These are phyloP conservation scores for Pharus latifolius DNA, from an alignment of 176 grass and related monocot genomes.

Conservation along the genomic window DNA sequence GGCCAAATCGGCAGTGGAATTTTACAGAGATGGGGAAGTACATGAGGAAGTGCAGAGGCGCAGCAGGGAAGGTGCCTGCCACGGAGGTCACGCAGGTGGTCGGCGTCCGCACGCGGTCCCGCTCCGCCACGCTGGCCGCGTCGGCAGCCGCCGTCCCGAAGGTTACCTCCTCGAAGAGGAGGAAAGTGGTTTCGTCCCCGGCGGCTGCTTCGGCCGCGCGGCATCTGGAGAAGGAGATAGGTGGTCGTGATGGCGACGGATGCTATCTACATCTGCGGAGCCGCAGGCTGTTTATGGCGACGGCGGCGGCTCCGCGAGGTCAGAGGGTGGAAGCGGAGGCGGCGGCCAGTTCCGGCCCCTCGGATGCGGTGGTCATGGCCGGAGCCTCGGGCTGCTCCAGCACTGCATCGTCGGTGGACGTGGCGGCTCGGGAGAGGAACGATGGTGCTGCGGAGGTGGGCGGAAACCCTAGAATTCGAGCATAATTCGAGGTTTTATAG, in stretches of 20 bases:
- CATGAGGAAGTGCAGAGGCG: slow-evolving; percentile 39
- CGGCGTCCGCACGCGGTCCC: slow-evolving; percentile 39
- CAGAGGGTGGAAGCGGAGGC: too few species aligned
- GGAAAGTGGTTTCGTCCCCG: neutral
- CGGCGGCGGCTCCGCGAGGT: neutral
- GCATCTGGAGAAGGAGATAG: neutral
- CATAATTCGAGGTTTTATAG: neutral
- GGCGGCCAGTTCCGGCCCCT: neutral
- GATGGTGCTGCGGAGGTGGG: slow-evolving; percentile 17
- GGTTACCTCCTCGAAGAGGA: slow-evolving; percentile 21
- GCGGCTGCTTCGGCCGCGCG: neutral
- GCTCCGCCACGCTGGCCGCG: neutral
- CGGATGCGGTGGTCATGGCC: neutral
- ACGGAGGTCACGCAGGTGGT: slow-evolving; percentile 36
- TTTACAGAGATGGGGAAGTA: slow-evolving; percentile 36
- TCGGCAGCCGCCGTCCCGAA: neutral
- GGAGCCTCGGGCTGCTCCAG: slow-evolving; percentile 48
- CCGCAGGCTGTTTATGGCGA: slow-evolving; percentile 33
- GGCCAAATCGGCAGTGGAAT: neutral
- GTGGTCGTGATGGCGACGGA: neutral
- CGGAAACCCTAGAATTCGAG: neutral
- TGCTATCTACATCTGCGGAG: slow-evolving; percentile 55
- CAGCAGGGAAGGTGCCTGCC: neutral
- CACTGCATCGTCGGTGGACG: slow-evolving; percentile 22
- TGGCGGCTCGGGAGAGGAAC: neutral